Conservation (phyloP, 768 basidiomycete genomes). For the Suillus bovinus region DNA sequence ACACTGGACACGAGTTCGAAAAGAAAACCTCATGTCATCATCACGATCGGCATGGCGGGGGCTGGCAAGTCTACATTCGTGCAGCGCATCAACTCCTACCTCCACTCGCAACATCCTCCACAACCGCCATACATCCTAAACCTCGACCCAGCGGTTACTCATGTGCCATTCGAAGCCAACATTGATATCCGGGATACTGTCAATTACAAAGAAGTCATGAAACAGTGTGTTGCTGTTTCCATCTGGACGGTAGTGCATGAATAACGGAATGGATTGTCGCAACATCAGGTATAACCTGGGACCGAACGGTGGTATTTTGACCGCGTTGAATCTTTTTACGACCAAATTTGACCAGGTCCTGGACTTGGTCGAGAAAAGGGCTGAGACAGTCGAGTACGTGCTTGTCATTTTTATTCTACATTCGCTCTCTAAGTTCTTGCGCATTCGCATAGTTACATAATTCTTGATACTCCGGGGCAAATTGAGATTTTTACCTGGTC, state of each 20-base stretch:
- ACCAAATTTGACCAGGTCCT: constrained; percentile 99
- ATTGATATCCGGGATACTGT: constrained; percentile 98
- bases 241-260: constrained; percentile 16
- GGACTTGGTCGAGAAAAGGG: constrained; percentile 85
- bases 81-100: constrained; percentile 89
- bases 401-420: neutral
- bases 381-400: constrained; percentile 83
- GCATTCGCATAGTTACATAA: constrained; percentile 68
- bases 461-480: constrained; percentile 97
- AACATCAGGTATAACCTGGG: constrained; percentile 91
- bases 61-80: constrained; percentile 98
- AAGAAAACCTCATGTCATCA: constrained; percentile 75
- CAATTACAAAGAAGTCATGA: constrained; percentile 98
- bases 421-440: neutral
- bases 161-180: constrained; percentile 91
- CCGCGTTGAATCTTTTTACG: constrained; percentile 95
- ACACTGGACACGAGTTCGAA: constrained; percentile 6
- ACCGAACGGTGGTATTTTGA: constrained; percentile 97
- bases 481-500: constrained; percentile 99
- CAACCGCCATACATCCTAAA: constrained; percentile 95
- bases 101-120: constrained; percentile 66
- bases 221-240: constrained; percentile 75
- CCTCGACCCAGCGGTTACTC: constrained; percentile 93
- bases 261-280: constrained; percentile 18
- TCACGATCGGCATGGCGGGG: constrained; percentile 95